phyloP scores from a whole-genome alignment of 1,284 basidiomycete genomes.

The Boletus nobilissimus region DNA sequence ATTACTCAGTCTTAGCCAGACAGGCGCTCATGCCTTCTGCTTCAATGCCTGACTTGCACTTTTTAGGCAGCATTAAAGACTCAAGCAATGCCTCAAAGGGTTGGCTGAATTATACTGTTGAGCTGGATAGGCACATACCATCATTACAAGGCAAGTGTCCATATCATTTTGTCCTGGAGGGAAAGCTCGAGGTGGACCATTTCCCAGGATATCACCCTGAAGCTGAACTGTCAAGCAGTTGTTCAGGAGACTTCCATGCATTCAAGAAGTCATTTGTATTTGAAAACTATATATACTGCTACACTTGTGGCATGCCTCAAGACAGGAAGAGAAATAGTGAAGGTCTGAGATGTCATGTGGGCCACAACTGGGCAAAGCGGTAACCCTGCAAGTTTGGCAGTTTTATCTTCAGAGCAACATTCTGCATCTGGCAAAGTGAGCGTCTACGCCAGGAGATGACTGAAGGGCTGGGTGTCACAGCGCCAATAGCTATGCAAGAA shows the following conservation, averaged over 20 bases:
- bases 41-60: background rate
- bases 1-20: background rate
- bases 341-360: conserved; percentile 21
- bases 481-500: background rate
- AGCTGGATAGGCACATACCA: conserved; percentile 18
- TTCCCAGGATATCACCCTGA: background rate
- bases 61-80: background rate
- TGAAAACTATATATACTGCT: conserved; percentile 17
- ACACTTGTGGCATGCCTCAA: conserved; percentile 21
- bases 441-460: background rate
- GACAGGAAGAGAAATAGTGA: conserved; percentile 15
- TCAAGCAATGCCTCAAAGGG: background rate
- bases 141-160: conserved; percentile 1
- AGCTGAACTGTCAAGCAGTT: background rate
- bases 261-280: conserved; percentile 15
- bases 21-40: background rate
- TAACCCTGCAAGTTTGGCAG: no score
- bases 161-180: conserved; percentile 15
- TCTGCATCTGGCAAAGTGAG: background rate
- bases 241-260: background rate
- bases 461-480: background rate
- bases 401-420: no score
- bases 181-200: conserved; percentile 1
- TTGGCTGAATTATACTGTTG: background rate
- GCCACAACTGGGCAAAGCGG: no score